Percentiles rank a stretch among this genome's conserved stretches.
Evolutionary conservation across 257 asterid species (phyloP).

Genomic region (Lycium ferocissimum): DNA sequence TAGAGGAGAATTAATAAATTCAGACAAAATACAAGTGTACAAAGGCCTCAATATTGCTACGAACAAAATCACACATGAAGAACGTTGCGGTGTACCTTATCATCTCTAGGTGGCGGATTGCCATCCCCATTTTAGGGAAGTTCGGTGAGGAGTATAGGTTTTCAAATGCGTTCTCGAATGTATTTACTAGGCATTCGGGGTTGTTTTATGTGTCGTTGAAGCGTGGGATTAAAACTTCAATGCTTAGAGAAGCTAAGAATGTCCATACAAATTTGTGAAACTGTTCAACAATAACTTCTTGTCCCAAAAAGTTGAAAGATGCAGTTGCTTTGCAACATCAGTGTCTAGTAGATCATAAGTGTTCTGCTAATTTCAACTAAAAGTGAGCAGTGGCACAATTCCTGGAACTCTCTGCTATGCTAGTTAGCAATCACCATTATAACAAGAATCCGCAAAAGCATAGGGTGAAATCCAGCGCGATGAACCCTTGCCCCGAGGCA

Average conservation of each 20-base stretch:
- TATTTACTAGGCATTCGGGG: conserved; percentile 90
- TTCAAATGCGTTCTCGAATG: conserved; percentile 74
- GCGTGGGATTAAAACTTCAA: conserved; percentile 86
- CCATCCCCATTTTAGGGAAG: conserved; percentile 70
- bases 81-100: conserved; percentile 72
- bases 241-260: conserved; percentile 62
- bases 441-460: background rate
- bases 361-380: background rate
- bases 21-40: conserved; percentile 88
- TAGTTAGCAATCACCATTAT: background rate
- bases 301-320: background rate
- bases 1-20: conserved; percentile 73
- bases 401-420: background rate
- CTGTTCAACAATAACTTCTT: background rate
- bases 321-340: background rate
- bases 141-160: conserved; percentile 82
- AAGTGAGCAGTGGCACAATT: conserved; percentile 12
- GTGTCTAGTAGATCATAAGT: too few relatives aligned
- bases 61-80: conserved; percentile 81
- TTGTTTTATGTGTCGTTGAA: conserved; percentile 81
- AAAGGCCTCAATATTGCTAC: conserved; percentile 75
- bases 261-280: background rate
- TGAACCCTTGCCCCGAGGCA: background rate
- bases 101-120: conserved; percentile 63
- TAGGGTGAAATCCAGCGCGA: background rate